phyloP scores from a whole-genome alignment of 495 filamentous ascomycete species.

The Hypoxylon intermedium region DNA sequence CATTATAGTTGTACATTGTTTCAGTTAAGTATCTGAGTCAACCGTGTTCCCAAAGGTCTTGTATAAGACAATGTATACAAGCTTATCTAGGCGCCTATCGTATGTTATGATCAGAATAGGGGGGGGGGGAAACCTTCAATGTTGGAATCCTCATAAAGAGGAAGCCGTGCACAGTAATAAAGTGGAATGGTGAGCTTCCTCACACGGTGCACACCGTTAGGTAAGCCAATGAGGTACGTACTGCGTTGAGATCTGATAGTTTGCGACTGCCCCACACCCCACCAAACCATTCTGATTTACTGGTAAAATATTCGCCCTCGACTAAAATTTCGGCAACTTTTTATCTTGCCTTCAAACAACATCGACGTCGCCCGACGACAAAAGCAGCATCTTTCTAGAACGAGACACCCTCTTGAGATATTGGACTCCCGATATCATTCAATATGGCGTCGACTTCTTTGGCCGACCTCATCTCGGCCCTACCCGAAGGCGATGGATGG shows the following conservation, averaged over 20 bases:
- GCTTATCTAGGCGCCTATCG: too few relatives aligned
- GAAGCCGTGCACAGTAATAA: too few relatives aligned
- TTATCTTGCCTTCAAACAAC: not conserved
- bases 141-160: too few relatives aligned
- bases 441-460: slow-evolving; percentile 46
- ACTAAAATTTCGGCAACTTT: slow-evolving; percentile 25
- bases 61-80: too few relatives aligned
- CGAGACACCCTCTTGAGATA: not conserved
- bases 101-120: too few relatives aligned
- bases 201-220: too few relatives aligned
- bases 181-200: too few relatives aligned
- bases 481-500: slow-evolving; percentile 77
- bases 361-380: not conserved
- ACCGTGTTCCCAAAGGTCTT: too few relatives aligned
- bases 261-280: slow-evolving; percentile 35
- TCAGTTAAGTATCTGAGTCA: too few relatives aligned
- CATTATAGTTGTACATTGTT: too few relatives aligned
- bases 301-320: slow-evolving; percentile 23
- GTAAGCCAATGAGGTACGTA: not conserved
- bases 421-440: slow-evolving; percentile 2
- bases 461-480: slow-evolving; percentile 62
- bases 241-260: slow-evolving; percentile 5
- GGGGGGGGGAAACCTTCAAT: too few relatives aligned
- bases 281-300: slow-evolving; percentile 23
- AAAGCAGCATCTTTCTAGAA: not conserved